Base-by-base conservation (phyloP, 2,329 filamentous ascomycete species). In the Cercospora canescens region DNA sequence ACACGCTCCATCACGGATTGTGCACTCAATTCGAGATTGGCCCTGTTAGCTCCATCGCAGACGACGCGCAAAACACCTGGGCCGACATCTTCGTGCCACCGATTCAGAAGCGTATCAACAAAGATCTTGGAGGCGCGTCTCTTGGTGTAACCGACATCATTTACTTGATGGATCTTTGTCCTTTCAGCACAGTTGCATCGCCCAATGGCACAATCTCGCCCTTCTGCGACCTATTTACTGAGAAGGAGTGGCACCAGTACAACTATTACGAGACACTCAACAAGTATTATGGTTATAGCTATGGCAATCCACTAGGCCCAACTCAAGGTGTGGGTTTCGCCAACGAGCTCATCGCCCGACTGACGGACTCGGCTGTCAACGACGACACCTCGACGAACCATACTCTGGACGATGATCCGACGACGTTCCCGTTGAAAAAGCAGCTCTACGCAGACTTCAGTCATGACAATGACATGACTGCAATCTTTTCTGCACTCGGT, bases 261-360 rank as follows among this genome's bases (percentile, higher is more conserved):
- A 89, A 93, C 78, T 96, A 97, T 81, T 90, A 89, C 77, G 86
- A 92, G 76, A 87, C 89, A 0, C 80, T 97, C 8, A 88, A 88
- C 69, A 97, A 97, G 76, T 97, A 89, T 84, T 97, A 97, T 78
- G 89, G 89, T 62, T 94, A 89, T 78, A 88, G 90, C 11, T 85
- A 86, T 30, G 93, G 93, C 14, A 93, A 93, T 75, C 86, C 88
- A 0, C 84, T 97, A 6, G 94, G 91, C 0, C 86, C 93, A 6
- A 93, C 92, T 0, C 93, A 96, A 78, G 94, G 94, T 1, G 90
- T 95, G 1, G 94, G 94, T 2, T 97, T 90, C 74, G 88, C 89
- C 63, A 96, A 96, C 77, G 94, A 97, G 81, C 86, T 97, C 11
- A 86, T 97, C 62, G 90, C 94, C 4, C 88, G 94, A 30, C 80